Evolutionary conservation across 176 grass and related monocot species (phyloP).

Genomic region (Oryza officinalis): DNA sequence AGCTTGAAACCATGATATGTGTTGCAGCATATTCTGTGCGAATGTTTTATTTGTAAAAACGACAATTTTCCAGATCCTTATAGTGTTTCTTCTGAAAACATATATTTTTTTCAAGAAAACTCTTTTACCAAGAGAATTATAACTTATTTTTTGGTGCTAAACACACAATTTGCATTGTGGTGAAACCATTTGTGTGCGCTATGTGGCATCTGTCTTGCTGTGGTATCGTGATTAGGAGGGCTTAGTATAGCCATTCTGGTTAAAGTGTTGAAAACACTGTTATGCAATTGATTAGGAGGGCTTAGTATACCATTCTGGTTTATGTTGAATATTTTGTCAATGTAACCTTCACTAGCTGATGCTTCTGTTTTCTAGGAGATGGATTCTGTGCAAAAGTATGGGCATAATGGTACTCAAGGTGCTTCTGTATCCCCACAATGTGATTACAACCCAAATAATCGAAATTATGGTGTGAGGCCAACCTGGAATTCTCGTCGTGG

Average conservation of each 20-base stretch:
- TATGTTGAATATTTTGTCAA: background rate
- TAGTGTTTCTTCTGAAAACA: background rate
- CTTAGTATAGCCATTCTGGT: background rate
- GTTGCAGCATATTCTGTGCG: background rate
- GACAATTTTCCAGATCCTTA: background rate
- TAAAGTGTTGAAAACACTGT: background rate
- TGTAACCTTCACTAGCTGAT: background rate
- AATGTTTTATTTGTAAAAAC: background rate
- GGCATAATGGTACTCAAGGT: conserved; percentile 46
- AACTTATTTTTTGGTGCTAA: background rate
- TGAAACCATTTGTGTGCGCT: background rate
- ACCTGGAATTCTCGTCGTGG: conserved; percentile 73
- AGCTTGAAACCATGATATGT: background rate
- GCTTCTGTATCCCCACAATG: conserved; percentile 69
- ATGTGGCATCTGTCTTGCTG: background rate
- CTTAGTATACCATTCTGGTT: background rate
- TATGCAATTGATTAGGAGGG: conserved; percentile 6
- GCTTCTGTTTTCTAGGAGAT: conserved; percentile 50
- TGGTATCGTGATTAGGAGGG: background rate
- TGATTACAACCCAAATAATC: conserved; percentile 58
- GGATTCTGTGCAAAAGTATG: conserved; percentile 61
- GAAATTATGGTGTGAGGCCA: conserved; percentile 72
- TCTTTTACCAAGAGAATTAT: background rate
- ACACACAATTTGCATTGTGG: background rate
- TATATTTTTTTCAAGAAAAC: background rate